Evolutionary conservation across 768 basidiomycete genomes (phyloP).

Genomic region (Serendipita vermifera): DNA sequence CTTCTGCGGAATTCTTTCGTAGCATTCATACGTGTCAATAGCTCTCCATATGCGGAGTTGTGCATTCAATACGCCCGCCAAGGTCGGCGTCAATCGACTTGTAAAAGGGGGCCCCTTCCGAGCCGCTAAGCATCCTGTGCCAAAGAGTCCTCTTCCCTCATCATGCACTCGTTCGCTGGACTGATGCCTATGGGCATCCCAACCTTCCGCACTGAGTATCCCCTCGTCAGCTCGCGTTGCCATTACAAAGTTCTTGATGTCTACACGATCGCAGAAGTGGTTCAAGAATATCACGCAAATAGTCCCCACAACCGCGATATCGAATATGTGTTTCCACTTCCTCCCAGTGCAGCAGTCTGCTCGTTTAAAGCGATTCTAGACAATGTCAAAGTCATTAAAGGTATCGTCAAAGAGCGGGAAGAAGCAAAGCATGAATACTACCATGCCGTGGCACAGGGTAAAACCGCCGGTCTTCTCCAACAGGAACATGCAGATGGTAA

Average conservation of each 20-base stretch:
- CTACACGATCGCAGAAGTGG: not conserved
- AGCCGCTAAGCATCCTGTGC: too few species aligned
- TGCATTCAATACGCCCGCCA: too few species aligned
- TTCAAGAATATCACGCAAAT: not conserved
- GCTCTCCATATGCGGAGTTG: too few species aligned
- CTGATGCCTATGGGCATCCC: too few species aligned
- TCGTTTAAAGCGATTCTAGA: slow-evolving; percentile 37
- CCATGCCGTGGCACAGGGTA: not conserved
- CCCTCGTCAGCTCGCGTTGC: not conserved
- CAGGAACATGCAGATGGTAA: not conserved
- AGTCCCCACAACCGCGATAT: not conserved
- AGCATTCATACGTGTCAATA: too few species aligned
- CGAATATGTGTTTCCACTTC: slow-evolving; percentile 46
- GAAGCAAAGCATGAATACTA: slow-evolving; percentile 8
- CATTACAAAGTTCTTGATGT: not conserved
- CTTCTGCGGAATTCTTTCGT: too few species aligned
- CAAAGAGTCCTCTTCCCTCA: too few species aligned
- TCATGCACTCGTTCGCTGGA: too few species aligned
- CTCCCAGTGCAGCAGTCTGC: slow-evolving; percentile 40
- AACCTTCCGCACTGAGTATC: not conserved
- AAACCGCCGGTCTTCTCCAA: not conserved
- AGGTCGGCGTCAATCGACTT: too few species aligned
- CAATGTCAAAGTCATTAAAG: slow-evolving; percentile 32
- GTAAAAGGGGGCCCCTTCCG: too few species aligned
- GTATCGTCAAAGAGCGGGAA: slow-evolving; percentile 20